Conservation (phyloP, 371 early-diverging fungal species). For the Saksenaea oblongispora region DNA sequence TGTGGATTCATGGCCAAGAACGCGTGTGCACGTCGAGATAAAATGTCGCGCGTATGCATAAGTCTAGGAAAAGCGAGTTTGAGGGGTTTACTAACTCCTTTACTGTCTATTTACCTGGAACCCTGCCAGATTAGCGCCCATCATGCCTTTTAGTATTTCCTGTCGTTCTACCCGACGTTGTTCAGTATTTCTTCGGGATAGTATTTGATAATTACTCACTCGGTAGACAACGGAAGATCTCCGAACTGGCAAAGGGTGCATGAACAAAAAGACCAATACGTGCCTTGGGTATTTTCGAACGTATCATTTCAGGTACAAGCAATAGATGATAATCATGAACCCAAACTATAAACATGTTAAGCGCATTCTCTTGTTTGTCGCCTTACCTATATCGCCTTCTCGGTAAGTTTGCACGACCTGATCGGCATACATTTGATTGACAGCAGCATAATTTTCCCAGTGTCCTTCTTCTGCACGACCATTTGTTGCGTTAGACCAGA, state of each 20-base stretch:
- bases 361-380: not conserved
- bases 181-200: constrained; percentile 45
- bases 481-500: constrained; percentile 84
- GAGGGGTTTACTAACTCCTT: constrained; percentile 7
- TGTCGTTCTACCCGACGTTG: constrained; percentile 84
- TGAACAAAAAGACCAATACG: constrained; percentile 97
- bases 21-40: constrained; percentile 87
- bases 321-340: constrained; percentile 98
- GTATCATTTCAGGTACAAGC: constrained; percentile 85
- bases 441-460: constrained; percentile 86
- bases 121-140: constrained; percentile 90
- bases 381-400: constrained; percentile 83
- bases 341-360: constrained; percentile 75
- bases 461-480: constrained; percentile 65
- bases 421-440: constrained; percentile 88
- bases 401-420: constrained; percentile 73
- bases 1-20: constrained; percentile 88
- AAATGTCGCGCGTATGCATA: constrained; percentile 97
- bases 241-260: constrained; percentile 95
- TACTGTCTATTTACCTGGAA: constrained; percentile 69
- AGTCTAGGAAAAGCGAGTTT: constrained; percentile 55
- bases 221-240: constrained; percentile 92
- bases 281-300: constrained; percentile 74
- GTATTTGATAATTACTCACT: constrained; percentile 49
- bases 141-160: constrained; percentile 89